phyloP scores from a whole-genome alignment of 305 asterid genomes.

The Fraxinus albicans region DNA sequence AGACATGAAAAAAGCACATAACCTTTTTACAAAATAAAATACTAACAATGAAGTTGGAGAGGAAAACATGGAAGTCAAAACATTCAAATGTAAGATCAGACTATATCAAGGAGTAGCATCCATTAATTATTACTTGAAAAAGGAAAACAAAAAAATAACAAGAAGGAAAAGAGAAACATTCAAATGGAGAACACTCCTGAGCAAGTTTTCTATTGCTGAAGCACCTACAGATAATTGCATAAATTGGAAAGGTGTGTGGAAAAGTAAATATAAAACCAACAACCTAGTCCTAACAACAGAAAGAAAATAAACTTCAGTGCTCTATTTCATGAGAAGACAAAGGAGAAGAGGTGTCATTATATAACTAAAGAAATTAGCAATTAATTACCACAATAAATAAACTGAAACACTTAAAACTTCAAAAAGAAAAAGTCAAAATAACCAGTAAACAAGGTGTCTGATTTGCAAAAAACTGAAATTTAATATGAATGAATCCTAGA shows the following conservation, averaged over 20 bases:
- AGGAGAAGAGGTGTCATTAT: background rate
- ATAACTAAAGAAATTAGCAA: background rate
- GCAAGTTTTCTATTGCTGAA: background rate
- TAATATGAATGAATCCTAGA: constrained; percentile 12
- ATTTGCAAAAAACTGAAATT: constrained; percentile 14
- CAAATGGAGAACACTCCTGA: background rate
- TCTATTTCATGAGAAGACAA: background rate
- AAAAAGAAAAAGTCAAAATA: background rate
- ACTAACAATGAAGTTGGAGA: background rate
- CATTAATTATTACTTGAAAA: background rate
- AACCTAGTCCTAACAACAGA: background rate
- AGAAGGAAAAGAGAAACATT: background rate
- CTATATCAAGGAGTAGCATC: background rate
- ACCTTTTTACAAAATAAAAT: background rate
- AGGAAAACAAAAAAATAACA: background rate
- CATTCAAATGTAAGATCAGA: background rate
- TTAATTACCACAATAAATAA: background rate
- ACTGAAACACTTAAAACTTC: background rate
- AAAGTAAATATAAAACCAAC: background rate
- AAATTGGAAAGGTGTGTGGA: background rate
- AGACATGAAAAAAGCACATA: constrained; percentile 3
- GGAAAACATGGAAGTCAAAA: background rate
- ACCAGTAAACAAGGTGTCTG: background rate
- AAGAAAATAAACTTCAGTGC: background rate
- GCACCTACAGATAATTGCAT: background rate